Evolutionary conservation across 148 eudicot genomes (phyloP).

Genomic region (Spergularia bocconei): DNA sequence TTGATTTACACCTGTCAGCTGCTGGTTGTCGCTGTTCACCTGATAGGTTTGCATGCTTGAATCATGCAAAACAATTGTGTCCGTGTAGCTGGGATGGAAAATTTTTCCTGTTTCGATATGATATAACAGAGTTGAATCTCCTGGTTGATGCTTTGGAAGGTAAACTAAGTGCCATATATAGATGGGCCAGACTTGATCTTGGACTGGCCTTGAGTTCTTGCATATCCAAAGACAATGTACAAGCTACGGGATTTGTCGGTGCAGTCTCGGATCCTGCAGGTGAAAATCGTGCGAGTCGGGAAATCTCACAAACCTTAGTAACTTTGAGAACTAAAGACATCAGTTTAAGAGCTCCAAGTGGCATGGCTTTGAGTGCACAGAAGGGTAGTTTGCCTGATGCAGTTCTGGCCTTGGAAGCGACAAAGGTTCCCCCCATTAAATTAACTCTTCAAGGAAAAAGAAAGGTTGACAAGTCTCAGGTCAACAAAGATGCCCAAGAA

Average conservation of each 20-base stretch:
- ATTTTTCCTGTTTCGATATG: constrained; percentile 82
- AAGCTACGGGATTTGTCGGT: constrained; percentile 29
- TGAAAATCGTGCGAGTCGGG: constrained; percentile 27
- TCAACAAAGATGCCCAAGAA: constrained; percentile 36
- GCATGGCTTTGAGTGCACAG: constrained; percentile 27
- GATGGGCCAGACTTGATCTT: constrained; percentile 90
- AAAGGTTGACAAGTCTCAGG: constrained; percentile 23
- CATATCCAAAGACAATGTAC: constrained; percentile 46
- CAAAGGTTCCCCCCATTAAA: constrained; percentile 32
- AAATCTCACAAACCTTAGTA: constrained; percentile 27
- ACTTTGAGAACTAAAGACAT: constrained; percentile 32
- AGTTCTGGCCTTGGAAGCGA: constrained; percentile 42
- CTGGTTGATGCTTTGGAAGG: constrained; percentile 96
- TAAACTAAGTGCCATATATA: constrained; percentile 82
- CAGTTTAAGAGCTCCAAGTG: constrained; percentile 23
- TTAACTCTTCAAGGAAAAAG: constrained; percentile 28
- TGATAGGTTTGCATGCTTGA: constrained; percentile 81
- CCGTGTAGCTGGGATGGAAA: constrained; percentile 75
- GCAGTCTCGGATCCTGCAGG: constrained; percentile 34
- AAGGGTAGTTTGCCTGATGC: constrained; percentile 36
- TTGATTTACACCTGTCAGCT: constrained; percentile 92
- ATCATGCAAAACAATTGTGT: constrained; percentile 89
- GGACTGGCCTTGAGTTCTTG: constrained; percentile 76
- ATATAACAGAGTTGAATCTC: constrained; percentile 62
- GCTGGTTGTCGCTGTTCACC: constrained; percentile 92